Base-by-base conservation (phyloP, 1,139 yeast species). In the Diutina mesorugosa region DNA sequence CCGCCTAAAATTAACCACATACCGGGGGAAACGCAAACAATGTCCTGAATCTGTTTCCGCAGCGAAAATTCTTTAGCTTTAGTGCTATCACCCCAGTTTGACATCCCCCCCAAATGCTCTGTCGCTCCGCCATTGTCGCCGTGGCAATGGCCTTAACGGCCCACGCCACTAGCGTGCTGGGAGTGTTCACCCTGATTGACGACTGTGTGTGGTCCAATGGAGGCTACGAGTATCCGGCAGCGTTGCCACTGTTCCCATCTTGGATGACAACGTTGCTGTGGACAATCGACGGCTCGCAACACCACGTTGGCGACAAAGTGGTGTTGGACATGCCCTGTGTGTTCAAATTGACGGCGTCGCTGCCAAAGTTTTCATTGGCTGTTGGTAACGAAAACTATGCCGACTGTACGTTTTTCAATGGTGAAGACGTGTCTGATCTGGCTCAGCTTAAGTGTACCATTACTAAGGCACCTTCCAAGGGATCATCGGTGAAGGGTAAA, bases 281-380 rank as follows among this genome's bases (percentile, higher is more conserved):
- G 74, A 45, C 55, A 1, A 60, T 72, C 8, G 55, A 58, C 12
- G 68, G 67, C n/a, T 32, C 63, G 6, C 56, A 60, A 0, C 63
- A 65, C 2, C 45, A 56, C 1, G 58, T 72, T 0, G 73, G 73
- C 16, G 75, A 72, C 58, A 70, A 74, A 7, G 71, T 72, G 61
- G 61, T 67, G 0, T 66, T 72, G 55, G 57, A 56, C 21, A 59
- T 72, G 61, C 73, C 73, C 4, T 65, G 71, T 62, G 74, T 68
- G 3, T 71, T 64, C 59, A 69, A 68, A 57, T 69, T 70, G 55
- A 32, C 61, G 6, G 47, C 62, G 21, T 6, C 58, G 6, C 47
- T 63, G 3, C 55, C 69, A 4, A 52, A 58, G 21, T 64, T 71
- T 51, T 50, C 54, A 7, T 71, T 62, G 0, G 63, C 64, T 12